Conservation (phyloP, 164 flowering plant genomes). For the Taxillus chinensis region DNA sequence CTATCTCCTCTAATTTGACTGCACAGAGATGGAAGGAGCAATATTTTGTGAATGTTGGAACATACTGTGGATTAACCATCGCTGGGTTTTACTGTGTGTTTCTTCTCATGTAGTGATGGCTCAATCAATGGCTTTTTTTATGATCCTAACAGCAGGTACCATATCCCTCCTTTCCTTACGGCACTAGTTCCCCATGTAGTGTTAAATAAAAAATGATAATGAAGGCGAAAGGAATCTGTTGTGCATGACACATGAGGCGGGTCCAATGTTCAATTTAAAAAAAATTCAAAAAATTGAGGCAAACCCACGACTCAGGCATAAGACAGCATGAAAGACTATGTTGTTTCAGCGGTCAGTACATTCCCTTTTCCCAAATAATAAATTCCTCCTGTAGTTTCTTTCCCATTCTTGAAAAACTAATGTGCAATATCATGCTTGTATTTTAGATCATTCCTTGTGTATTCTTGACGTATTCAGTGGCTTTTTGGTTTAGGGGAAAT, state of each 20-base stretch:
- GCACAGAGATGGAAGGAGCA: constrained; percentile 97
- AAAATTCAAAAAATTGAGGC: neutral
- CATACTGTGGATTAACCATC: constrained; percentile 89
- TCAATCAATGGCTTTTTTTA: constrained; percentile 89
- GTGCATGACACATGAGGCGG: too few relatives aligned
- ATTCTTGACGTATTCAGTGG: too few relatives aligned
- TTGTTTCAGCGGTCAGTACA: neutral
- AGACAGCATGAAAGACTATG: neutral
- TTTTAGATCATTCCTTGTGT: too few relatives aligned
- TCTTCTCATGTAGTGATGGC: constrained; percentile 94
- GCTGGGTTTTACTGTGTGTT: constrained; percentile 97
- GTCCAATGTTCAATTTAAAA: too few relatives aligned
- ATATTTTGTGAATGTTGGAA: constrained; percentile 90
- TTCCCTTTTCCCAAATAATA: too few relatives aligned
- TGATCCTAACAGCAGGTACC: constrained; percentile 95
- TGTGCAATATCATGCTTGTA: too few relatives aligned
- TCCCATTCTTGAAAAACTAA: too few relatives aligned
- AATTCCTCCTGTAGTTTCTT: too few relatives aligned
- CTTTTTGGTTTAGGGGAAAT: too few relatives aligned
- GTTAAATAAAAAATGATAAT: neutral
- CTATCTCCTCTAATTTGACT: constrained; percentile 5
- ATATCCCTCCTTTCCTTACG: neutral
- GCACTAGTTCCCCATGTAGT: neutral
- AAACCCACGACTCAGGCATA: neutral
- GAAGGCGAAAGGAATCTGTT: neutral